phyloP scores from a whole-genome alignment of 176 grass and related monocot species.

The Musa itinerans region DNA sequence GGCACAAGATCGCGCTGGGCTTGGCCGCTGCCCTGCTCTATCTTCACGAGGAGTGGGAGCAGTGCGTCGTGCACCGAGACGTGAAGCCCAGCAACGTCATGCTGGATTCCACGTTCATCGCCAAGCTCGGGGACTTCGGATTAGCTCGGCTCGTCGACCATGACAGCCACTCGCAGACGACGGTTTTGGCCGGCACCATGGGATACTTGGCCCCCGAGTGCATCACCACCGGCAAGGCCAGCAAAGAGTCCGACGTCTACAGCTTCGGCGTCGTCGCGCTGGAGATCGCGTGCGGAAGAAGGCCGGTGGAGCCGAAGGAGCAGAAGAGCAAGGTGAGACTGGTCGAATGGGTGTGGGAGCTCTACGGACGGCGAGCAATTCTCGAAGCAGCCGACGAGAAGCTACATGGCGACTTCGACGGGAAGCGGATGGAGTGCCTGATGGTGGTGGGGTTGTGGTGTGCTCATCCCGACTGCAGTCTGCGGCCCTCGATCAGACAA shows the following conservation, averaged over 20 bases:
- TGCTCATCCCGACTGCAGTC: neutral
- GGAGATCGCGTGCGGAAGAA: neutral
- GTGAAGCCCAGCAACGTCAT: neutral
- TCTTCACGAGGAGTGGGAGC: conserved; percentile 9
- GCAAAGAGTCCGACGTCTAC: neutral
- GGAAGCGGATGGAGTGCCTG: neutral
- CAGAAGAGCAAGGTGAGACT: neutral
- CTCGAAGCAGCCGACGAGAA: neutral
- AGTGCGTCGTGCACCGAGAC: conserved; percentile 1
- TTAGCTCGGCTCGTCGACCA: neutral
- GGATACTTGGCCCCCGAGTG: neutral
- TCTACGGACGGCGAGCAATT: neutral
- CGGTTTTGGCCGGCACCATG: neutral
- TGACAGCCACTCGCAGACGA: neutral
- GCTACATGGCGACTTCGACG: neutral
- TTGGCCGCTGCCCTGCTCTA: neutral
- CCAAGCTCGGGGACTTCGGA: conserved; percentile 3
- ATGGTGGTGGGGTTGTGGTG: neutral
- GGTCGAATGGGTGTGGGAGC: neutral
- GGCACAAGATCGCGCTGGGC: conserved; percentile 13
- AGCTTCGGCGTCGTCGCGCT: conserved; percentile 1
- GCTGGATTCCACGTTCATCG: neutral
- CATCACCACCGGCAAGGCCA: neutral
- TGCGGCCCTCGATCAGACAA: neutral
- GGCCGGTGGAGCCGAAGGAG: neutral